Evolutionary conservation across 225 moss, liverwort and hornwort genomes (phyloP), one percentile per base, ranked within the genome.

Genomic region (Thuidium tamariscinum): DNA sequence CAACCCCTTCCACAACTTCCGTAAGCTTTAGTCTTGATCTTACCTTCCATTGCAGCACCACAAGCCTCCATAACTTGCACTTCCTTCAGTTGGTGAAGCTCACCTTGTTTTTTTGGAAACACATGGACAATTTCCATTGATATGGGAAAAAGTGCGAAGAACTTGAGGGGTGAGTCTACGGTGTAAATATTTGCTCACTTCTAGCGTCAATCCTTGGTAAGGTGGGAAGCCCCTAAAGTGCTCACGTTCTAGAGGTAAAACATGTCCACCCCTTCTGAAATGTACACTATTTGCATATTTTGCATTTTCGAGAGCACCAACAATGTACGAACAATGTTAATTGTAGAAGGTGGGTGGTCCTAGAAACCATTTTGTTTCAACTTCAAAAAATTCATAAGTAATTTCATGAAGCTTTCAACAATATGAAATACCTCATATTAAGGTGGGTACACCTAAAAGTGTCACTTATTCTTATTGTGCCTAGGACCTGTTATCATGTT

Each of bases 201-300:
- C n/a, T n/a, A n/a, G n/a, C n/a, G n/a, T 39, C 68, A 25, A 39
- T 67, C n/a, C 10, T 36, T 64, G 56, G 22, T 17, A 64, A 34
- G n/a, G 5, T 10, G 2, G 0, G 5, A 20, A 10, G 5, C 19
- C 10, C 5, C 3, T 5, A 10, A n/a, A 65, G 65, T 0, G 3
- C 5, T 65, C 0, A 0, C 3, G 3, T 19, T n/a, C 5, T 29
- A n/a, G n/a, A n/a, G n/a, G n/a, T n/a, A 6, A 10, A 65, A 5
- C 4, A 0, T 59, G 26, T 5, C 19, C 9, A n/a, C 17, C n/a
- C 17, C n/a, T n/a, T 19, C 4, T 65, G 2, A 65, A 65, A n/a
- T 65, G 34, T 18, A 19, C 1, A 34, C 10, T n/a, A 34, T 10
- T n/a, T n/a, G 10, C 4, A 34, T 2, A 64, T 34, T 64, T 64